Evolutionary conservation across 768 basidiomycete species (phyloP), one percentile per base, ranked within the genome.

Genomic region (Mycena pura): DNA sequence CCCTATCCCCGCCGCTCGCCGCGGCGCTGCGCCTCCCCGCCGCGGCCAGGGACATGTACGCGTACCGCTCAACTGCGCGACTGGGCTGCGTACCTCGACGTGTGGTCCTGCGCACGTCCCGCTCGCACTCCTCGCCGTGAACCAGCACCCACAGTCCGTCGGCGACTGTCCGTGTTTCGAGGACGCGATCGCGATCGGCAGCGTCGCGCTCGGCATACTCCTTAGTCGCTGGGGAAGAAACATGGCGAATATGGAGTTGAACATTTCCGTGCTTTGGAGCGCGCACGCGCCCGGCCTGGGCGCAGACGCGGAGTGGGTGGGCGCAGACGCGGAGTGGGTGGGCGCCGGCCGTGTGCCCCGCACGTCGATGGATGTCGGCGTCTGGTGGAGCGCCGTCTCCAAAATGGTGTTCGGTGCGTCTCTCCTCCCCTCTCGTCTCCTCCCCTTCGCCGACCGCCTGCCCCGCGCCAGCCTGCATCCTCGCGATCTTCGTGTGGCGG

Each of bases 91-190:
- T 46, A 51, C 25, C 56, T 74, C 17, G 80, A 86, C 39, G 64
- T 66, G 17, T 81, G 81, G 80, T 7, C 69, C 84, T 32, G 81
- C 83, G 10, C 73, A 87, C 40, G 79, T 90, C 25, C 82, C 87
- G 0, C 62, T 91, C n/a, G 86, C 84, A 56, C 76, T 94, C 14
- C 77, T 92, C 5, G 76, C 91, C 19, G 89, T 96, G n/a, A 90
- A 95, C 69, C 87, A 92, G 62, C 94, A 96, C 69, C 95, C 96
- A 0, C 91, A 96, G 66, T 96, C 96, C 0, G 92, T 96, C 9
- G 96, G 98, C 57, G 94, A 96, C 68, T 98, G 96, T 66, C 96
- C 96, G 2, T 98, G 96, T 75, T 99, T 97, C 74, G 96, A 97
- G 71, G 96, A 99, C 69, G 93, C 96, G 3, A 96, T 98, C 49